Evolutionary conservation across 176 grass and related monocot genomes (phyloP).

Genomic region (Lolium multiflorum): DNA sequence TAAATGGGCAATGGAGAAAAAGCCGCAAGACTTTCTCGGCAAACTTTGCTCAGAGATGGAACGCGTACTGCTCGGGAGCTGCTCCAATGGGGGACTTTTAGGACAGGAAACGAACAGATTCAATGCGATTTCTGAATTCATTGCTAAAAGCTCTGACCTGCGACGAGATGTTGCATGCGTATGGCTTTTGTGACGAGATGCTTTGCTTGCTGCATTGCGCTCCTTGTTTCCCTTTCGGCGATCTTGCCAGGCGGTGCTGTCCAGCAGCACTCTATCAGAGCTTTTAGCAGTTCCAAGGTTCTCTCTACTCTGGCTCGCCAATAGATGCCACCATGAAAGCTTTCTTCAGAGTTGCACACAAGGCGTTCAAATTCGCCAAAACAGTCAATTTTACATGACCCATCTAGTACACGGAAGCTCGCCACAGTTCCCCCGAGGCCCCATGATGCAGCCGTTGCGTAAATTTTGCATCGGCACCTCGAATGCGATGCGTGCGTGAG

Average conservation of each 20-base stretch:
- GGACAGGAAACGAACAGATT: not conserved
- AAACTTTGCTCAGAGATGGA: not conserved
- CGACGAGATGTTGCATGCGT: constrained; percentile 22
- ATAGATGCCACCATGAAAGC: not conserved
- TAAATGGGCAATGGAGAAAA: not conserved
- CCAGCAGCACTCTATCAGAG: not conserved
- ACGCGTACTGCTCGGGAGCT: not conserved
- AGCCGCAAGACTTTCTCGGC: not conserved
- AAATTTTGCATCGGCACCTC: not conserved
- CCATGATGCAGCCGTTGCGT: not conserved
- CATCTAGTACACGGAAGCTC: not conserved
- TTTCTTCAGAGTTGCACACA: not conserved
- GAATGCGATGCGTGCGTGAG: not conserved
- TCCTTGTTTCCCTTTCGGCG: not conserved
- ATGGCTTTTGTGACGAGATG: not conserved
- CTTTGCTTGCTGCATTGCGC: not conserved
- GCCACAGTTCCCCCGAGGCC: not conserved
- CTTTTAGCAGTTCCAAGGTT: constrained; percentile 20
- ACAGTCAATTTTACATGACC: not conserved
- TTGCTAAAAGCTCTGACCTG: not conserved
- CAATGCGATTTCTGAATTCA: not conserved
- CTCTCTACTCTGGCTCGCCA: not conserved
- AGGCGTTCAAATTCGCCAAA: not conserved
- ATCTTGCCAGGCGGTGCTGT: not conserved
- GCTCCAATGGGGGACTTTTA: no score